Percentiles rank a stretch among this genome's conserved stretches.
Evolutionary conservation across 2,329 filamentous ascomycete species (phyloP).

Genomic region (Rutstroemia sp.): DNA sequence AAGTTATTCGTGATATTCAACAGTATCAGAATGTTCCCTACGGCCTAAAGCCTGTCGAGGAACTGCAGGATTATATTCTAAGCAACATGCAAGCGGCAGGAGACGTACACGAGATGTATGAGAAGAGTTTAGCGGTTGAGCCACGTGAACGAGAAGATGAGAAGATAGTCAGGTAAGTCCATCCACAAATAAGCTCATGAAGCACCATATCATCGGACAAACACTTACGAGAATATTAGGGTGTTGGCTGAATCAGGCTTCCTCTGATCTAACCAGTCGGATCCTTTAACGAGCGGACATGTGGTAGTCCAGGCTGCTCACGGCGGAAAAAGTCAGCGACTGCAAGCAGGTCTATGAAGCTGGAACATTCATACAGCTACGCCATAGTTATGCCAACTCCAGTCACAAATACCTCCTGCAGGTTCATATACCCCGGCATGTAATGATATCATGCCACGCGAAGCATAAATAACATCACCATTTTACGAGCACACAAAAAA

Average conservation of each 20-base stretch:
- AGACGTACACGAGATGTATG: slow-evolving; percentile 99
- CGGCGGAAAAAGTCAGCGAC: no score
- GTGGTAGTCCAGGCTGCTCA: no score
- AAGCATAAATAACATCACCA: no score
- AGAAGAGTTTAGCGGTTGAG: slow-evolving; percentile 88
- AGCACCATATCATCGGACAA: slow-evolving; percentile 13
- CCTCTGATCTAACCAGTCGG: slow-evolving; percentile 32
- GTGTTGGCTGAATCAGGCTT: slow-evolving; percentile 56
- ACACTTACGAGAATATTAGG: slow-evolving; percentile 34
- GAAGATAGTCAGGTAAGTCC: slow-evolving; percentile 81
- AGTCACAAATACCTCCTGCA: no score
- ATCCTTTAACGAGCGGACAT: no score
- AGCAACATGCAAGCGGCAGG: slow-evolving; percentile 93
- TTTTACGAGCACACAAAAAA: no score
- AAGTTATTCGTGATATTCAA: slow-evolving; percentile 97
- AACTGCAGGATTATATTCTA: slow-evolving; percentile 93
- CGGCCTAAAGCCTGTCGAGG: slow-evolving; percentile 76
- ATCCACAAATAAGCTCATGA: background rate
- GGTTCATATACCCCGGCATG: no score
- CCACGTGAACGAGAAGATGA: slow-evolving; percentile 96
- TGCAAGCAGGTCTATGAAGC: no score
- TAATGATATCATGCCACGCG: no score
- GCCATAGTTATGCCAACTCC: no score
- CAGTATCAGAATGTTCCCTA: slow-evolving; percentile 99
- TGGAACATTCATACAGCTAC: no score